Conservation (phyloP, 2,329 filamentous ascomycete species). For the Ophiostoma quercus region DNA sequence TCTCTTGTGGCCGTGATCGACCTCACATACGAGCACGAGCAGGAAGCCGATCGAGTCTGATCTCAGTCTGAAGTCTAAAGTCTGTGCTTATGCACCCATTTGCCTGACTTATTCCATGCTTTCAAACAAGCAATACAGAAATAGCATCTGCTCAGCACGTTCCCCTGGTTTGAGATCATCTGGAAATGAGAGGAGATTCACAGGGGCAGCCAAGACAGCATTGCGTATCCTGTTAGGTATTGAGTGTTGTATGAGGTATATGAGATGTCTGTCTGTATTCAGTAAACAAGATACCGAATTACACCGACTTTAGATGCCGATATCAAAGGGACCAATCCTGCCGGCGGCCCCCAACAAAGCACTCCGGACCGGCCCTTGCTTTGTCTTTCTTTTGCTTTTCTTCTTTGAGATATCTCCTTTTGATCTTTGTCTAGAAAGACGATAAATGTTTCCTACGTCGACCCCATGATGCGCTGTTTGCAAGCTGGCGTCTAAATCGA, state of each 20-base stretch:
- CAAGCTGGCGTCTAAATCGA: slow-evolving; percentile 5
- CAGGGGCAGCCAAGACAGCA: slow-evolving; percentile 2
- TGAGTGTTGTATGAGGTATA: neutral
- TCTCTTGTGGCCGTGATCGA: slow-evolving; percentile 8
- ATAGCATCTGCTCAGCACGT: neutral
- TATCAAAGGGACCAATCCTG: neutral
- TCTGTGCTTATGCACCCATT: neutral
- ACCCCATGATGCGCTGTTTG: neutral
- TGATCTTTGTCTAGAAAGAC: neutral
- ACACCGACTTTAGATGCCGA: neutral
- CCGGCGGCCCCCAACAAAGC: neutral
- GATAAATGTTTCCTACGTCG: too few species aligned
- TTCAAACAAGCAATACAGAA: neutral
- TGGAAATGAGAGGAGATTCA: slow-evolving; percentile 14
- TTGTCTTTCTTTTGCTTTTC: neutral
- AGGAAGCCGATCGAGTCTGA: neutral
- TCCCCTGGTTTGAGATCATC: slow-evolving; percentile 9
- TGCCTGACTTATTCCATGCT: neutral
- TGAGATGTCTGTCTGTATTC: neutral
- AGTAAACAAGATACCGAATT: too few species aligned
- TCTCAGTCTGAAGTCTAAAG: neutral
- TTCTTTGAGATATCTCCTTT: neutral
- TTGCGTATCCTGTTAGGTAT: neutral
- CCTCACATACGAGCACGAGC: neutral
- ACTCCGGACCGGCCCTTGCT: slow-evolving; percentile 10